These are phyloP conservation scores for Plasmopara viticola DNA, from an alignment of 352 stramenopile species.

Conservation along the genomic window DNA sequence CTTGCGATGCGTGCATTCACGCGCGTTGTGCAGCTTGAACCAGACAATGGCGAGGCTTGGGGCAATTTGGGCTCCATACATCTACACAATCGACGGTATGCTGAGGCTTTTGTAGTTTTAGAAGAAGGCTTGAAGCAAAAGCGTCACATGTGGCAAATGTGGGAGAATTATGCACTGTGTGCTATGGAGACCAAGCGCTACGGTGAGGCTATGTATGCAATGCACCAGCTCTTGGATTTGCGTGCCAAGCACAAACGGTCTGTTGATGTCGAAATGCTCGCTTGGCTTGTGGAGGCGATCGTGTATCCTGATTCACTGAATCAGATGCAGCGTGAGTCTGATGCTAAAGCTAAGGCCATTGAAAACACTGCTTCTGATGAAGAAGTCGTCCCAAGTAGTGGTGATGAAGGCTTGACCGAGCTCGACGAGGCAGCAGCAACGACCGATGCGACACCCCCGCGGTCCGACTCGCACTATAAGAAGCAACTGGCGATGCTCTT, in stretches of 20 bases:
- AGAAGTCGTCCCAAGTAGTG: constrained; percentile 14
- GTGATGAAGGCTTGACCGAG: constrained; percentile 46
- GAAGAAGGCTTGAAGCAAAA: constrained; percentile 87
- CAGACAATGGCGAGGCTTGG: constrained; percentile 92
- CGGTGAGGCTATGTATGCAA: constrained; percentile 76
- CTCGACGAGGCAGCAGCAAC: constrained; percentile 41
- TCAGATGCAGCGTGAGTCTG: constrained; percentile 32
- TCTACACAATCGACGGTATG: constrained; percentile 71
- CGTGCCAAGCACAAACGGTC: constrained; percentile 73
- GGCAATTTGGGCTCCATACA: constrained; percentile 94
- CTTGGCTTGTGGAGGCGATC: constrained; percentile 77
- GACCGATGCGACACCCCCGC: constrained; percentile 41
- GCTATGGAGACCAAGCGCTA: constrained; percentile 70
- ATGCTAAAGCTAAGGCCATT: constrained; percentile 16
- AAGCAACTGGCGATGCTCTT: constrained; percentile 75
- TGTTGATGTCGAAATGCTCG: constrained; percentile 69
- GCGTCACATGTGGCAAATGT: constrained; percentile 89
- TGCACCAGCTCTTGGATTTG: constrained; percentile 78
- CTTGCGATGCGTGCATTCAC: constrained; percentile 86
- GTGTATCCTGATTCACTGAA: constrained; percentile 52
- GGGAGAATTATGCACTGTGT: constrained; percentile 86
- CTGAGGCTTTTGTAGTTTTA: constrained; percentile 77
- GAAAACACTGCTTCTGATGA: constrained; percentile 21
- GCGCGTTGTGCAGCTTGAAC: constrained; percentile 91
- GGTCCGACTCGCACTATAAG: constrained; percentile 59